Evolutionary conservation across 2,329 filamentous ascomycete genomes (phyloP).

Genomic region (Neofusicoccum sp.): DNA sequence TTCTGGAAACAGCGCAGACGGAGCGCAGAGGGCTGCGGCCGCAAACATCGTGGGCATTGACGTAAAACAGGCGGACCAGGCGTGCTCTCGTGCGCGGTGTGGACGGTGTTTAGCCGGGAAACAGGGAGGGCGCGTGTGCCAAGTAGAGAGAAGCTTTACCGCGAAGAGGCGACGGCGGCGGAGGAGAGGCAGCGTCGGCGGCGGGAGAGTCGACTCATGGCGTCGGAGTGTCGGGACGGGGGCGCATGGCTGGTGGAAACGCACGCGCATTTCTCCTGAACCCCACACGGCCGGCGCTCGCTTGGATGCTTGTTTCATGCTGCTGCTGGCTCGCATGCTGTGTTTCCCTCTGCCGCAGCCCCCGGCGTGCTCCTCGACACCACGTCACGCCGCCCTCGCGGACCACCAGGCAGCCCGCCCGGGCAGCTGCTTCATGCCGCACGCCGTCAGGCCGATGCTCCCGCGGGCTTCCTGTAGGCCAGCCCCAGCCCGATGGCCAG

Average conservation of each 20-base stretch:
- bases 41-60: constrained; percentile 6
- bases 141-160: constrained; percentile 1
- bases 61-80: constrained; percentile 1
- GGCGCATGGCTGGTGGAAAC: constrained; percentile 8
- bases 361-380: constrained; percentile 3
- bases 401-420: not conserved
- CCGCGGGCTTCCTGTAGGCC: not conserved
- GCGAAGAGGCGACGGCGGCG: not conserved
- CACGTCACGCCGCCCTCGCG: not conserved
- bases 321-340: not conserved
- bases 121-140: not conserved
- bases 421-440: not conserved
- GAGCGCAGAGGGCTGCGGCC: not conserved
- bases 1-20: not conserved
- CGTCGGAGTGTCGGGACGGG: constrained; percentile 10
- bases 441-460: not conserved
- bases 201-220: not conserved
- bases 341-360: not conserved
- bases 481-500: constrained; percentile 14
- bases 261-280: constrained; percentile 4
- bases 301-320: constrained; percentile 13
- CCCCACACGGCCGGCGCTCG: not conserved
- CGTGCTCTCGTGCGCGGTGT: not conserved
- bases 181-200: not conserved
- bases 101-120: not conserved